Evolutionary conservation across 2,329 filamentous ascomycete species (phyloP).

Genomic region (Aspergillus sp.): DNA sequence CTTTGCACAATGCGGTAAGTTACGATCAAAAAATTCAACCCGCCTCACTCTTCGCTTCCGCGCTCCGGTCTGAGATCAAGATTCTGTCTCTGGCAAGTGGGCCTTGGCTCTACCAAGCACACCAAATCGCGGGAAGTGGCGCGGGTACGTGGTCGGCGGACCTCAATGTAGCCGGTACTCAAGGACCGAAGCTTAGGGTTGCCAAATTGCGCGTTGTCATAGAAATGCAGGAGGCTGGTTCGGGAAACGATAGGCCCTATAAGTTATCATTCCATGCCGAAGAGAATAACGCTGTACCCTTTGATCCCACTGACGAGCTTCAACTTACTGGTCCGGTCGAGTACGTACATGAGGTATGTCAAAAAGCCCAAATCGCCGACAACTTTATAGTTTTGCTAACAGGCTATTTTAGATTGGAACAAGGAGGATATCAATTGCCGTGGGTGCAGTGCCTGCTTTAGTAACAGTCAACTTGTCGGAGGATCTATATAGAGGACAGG

Average conservation of each 20-base stretch:
- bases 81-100: slow-evolving; percentile 37
- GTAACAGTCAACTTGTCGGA: slow-evolving; percentile 28
- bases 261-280: slow-evolving; percentile 17
- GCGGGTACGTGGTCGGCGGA: slow-evolving; percentile 21
- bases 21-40: slow-evolving; percentile 26
- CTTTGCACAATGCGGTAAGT: slow-evolving; percentile 20
- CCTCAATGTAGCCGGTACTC: slow-evolving; percentile 34
- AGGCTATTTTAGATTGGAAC: slow-evolving; percentile 25
- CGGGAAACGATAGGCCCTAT: slow-evolving; percentile 7
- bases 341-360: slow-evolving; percentile 39
- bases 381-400: slow-evolving; percentile 12
- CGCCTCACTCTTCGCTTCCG: slow-evolving; percentile 36
- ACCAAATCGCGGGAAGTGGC: neutral
- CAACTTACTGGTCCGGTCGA: slow-evolving; percentile 37
- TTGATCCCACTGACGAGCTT: slow-evolving; percentile 17
- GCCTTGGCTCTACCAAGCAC: slow-evolving; percentile 33
- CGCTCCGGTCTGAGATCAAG: slow-evolving; percentile 31
- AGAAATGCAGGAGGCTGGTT: neutral
- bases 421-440: slow-evolving; percentile 28
- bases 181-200: slow-evolving; percentile 34
- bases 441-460: slow-evolving; percentile 31
- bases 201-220: slow-evolving; percentile 30
- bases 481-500: slow-evolving; percentile 21
- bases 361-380: neutral
- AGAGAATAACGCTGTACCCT: slow-evolving; percentile 18